Base-by-base conservation (phyloP, 116 monocot genomes). In the Trichopus zeylanicus region DNA sequence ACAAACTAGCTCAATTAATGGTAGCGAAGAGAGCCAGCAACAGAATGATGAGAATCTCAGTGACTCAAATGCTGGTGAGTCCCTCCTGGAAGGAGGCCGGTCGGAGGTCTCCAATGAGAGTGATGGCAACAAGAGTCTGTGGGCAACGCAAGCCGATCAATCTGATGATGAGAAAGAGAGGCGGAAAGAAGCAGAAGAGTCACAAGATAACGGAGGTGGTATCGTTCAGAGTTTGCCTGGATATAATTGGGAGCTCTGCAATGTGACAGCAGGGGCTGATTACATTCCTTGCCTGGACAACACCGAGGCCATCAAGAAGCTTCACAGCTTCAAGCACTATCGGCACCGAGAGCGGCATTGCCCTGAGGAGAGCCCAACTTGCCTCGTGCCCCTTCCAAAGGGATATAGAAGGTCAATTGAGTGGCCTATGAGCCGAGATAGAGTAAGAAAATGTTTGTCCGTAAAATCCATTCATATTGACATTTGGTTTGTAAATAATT, bases 211-310 rank as follows among this genome's bases (percentile, higher is more conserved):
- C 19, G 23, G 21, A 20, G 49, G 49, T 24, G 9, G 49, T n/a
- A n/a, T 12, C n/a, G 42, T 13, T 42, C 42, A 42, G 42, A 42
- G 42, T 19, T 62, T 55, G 0, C 7, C n/a, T 31, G 81, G 56
- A 15, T 29, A 38, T 16, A 77, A 77, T 6, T 93, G 89, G 93
- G 63, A 71, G 71, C 61, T 86, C 8, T 93, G 93, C 46, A 86
- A 93, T 73, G 76, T 66, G 18, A 83, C 75, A 6, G 75, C 93
- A 12, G 89, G 93, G 7, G 23, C 82, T 2, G 89, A 93, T 52
- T 89, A 88, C 74, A 88, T 93, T 27, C 93, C 93, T 33, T 93
- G 93, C 37, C 82, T 93, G 13, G 93, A 93, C 66, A 89, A 93
- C 25, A 61, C 59, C 55, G 86, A 82, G 78, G 89, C 82, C 37